These are phyloP conservation scores for Epichloe coenophiala DNA, from an alignment of 2,329 filamentous ascomycete genomes.

Conservation along the genomic window DNA sequence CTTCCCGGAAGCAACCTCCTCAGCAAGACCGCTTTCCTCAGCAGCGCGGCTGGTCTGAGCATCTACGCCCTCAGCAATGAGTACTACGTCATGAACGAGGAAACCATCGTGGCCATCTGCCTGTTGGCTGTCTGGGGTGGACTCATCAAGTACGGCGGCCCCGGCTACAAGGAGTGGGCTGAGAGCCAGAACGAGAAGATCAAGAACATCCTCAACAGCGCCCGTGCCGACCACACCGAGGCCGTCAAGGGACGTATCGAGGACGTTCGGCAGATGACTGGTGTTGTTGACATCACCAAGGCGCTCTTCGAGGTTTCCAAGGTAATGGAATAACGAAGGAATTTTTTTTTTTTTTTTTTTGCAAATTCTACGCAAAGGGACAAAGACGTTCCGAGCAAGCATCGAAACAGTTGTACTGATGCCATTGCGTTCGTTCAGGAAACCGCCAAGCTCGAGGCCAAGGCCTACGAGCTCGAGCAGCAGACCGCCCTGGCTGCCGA, in stretches of 20 bases:
- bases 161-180: slow-evolving; percentile 86
- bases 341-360: too few species aligned
- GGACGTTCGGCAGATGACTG: slow-evolving; percentile 85
- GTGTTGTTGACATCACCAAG: slow-evolving; percentile 95
- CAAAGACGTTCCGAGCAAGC: neutral
- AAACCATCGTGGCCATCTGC: slow-evolving; percentile 87
- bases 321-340: slow-evolving; percentile 35
- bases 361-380: neutral
- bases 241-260: slow-evolving; percentile 91
- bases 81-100: slow-evolving; percentile 99
- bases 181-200: slow-evolving; percentile 81
- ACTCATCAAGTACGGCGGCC: slow-evolving; percentile 86
- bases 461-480: slow-evolving; percentile 97
- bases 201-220: slow-evolving; percentile 87
- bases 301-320: slow-evolving; percentile 94
- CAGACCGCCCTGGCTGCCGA: slow-evolving; percentile 81
- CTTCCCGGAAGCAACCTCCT: slow-evolving; percentile 84
- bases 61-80: slow-evolving; percentile 97
- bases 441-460: slow-evolving; percentile 87
- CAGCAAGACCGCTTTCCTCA: slow-evolving; percentile 95
- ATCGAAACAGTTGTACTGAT: neutral
- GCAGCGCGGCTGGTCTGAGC: slow-evolving; percentile 77
- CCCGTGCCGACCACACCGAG: slow-evolving; percentile 85
- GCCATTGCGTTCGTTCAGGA: slow-evolving; percentile 42
- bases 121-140: slow-evolving; percentile 86